A percentile compares a stretch with the other conserved stretches of the same genome.
These are phyloP conservation scores for Cronartium quercuum DNA, from an alignment of 1,284 basidiomycete genomes.

Conservation along the genomic window DNA sequence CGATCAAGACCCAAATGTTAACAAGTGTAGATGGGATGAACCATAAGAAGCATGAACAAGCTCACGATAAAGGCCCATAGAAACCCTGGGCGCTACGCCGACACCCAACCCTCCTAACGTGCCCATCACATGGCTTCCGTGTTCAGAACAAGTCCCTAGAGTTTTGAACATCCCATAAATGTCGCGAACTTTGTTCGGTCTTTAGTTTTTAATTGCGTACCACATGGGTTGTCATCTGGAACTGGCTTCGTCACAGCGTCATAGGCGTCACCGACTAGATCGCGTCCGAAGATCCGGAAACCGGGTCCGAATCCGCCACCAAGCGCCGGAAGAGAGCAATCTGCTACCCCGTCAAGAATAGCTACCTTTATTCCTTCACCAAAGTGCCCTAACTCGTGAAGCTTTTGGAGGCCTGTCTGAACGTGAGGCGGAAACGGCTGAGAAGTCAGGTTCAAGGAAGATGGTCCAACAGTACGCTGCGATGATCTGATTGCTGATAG, in stretches of 20 bases:
- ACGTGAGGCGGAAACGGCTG: constrained; percentile 50
- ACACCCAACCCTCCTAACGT: constrained; percentile 20
- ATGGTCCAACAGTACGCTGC: not conserved
- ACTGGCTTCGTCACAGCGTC: constrained; percentile 16
- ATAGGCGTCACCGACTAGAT: constrained; percentile 51
- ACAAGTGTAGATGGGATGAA: too few relatives aligned
- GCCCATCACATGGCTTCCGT: constrained; percentile 31
- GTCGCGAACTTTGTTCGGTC: not conserved
- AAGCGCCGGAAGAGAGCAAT: constrained; percentile 61
- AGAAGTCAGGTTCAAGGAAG: not conserved
- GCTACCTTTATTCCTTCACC: constrained; percentile 30
- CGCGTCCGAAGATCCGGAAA: constrained; percentile 60
- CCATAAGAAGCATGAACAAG: not conserved
- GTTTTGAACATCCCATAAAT: not conserved
- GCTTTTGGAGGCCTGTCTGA: constrained; percentile 56
- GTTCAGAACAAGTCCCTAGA: not conserved
- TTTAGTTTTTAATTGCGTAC: not conserved
- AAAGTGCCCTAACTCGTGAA: constrained; percentile 40
- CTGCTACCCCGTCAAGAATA: constrained; percentile 51
- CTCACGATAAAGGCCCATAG: constrained; percentile 36
- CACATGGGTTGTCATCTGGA: constrained; percentile 8
- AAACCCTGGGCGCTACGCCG: constrained; percentile 29
- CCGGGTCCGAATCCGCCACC: constrained; percentile 61
- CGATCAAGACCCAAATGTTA: too few relatives aligned
- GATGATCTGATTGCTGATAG: not conserved